Percentiles rank a stretch among this genome's conserved stretches.
Conservation (phyloP, 2,329 filamentous ascomycete genomes). For the Dothideomycetes sp. region DNA sequence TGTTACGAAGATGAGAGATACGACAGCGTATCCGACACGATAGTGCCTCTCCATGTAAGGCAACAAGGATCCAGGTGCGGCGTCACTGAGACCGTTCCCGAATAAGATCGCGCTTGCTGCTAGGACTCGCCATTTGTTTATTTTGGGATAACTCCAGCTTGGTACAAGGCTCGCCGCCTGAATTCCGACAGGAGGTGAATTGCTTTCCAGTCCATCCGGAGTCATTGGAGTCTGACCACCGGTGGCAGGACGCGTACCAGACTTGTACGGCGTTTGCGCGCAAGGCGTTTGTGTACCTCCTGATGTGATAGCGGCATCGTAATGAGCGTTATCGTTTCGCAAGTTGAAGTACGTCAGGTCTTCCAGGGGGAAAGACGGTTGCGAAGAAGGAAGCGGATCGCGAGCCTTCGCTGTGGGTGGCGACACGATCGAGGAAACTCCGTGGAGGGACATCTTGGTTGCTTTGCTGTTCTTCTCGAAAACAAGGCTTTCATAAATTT, state of each 20-base stretch:
- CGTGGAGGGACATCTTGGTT: background rate
- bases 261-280: constrained; percentile 1
- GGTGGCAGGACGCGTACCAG: constrained; percentile 7
- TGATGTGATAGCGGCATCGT: background rate
- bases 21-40: constrained; percentile 62
- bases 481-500: too few relatives aligned
- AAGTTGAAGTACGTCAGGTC: background rate
- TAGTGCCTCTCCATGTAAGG: constrained; percentile 73
- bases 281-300: constrained; percentile 9
- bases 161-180: constrained; percentile 39
- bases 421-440: background rate
- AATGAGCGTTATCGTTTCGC: background rate
- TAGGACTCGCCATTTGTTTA: constrained; percentile 60
- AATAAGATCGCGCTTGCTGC: constrained; percentile 56
- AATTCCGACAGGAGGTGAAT: constrained; percentile 34
- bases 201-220: constrained; percentile 41
- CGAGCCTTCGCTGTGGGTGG: background rate
- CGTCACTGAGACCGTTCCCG: constrained; percentile 60
- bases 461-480: background rate
- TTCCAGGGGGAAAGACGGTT: background rate
- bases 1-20: constrained; percentile 72
- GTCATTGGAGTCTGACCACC: constrained; percentile 19
- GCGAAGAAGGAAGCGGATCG: background rate
- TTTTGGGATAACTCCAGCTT: constrained; percentile 46
- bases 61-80: constrained; percentile 61